Percentiles rank a stretch among this genome's conserved stretches.
These are phyloP conservation scores for Boletus rubropictus DNA, from an alignment of 768 basidiomycete genomes.

Conservation along the genomic window DNA sequence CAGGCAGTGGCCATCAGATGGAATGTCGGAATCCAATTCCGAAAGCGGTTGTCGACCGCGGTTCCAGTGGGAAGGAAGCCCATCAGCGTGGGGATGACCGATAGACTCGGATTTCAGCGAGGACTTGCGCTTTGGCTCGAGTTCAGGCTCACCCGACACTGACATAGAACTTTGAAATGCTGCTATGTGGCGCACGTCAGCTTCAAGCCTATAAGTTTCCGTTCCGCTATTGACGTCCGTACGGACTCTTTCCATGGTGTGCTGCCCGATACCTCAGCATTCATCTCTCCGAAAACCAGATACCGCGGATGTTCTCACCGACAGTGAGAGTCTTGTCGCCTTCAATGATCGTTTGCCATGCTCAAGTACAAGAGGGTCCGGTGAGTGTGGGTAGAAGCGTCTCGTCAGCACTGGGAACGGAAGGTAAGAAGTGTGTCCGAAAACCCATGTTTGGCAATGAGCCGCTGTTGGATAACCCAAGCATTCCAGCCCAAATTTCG, in stretches of 20 bases:
- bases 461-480: conserved; percentile 72
- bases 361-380: conserved; percentile 66
- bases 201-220: neutral
- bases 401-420: conserved; percentile 57
- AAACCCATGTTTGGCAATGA: conserved; percentile 83
- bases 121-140: neutral
- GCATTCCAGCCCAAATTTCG: conserved; percentile 92
- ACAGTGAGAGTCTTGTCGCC: conserved; percentile 72
- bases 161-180: conserved; percentile 37
- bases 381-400: conserved; percentile 46
- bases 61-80: conserved; percentile 9
- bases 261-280: conserved; percentile 66
- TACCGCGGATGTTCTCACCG: conserved; percentile 81
- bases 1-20: conserved; percentile 9
- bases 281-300: conserved; percentile 86
- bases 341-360: too few species aligned
- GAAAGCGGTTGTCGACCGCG: conserved; percentile 4
- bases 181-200: conserved; percentile 12
- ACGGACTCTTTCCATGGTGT: conserved; percentile 87
- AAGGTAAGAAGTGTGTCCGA: conserved; percentile 76
- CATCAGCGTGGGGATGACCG: conserved; percentile 19
- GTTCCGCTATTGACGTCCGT: conserved; percentile 41
- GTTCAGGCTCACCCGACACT: conserved; percentile 25
- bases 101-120: neutral
- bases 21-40: conserved; percentile 16